Evolutionary conservation across 2,329 filamentous ascomycete genomes (phyloP), one percentile per base, ranked within the genome.

Genomic region (Endothia cerciana): DNA sequence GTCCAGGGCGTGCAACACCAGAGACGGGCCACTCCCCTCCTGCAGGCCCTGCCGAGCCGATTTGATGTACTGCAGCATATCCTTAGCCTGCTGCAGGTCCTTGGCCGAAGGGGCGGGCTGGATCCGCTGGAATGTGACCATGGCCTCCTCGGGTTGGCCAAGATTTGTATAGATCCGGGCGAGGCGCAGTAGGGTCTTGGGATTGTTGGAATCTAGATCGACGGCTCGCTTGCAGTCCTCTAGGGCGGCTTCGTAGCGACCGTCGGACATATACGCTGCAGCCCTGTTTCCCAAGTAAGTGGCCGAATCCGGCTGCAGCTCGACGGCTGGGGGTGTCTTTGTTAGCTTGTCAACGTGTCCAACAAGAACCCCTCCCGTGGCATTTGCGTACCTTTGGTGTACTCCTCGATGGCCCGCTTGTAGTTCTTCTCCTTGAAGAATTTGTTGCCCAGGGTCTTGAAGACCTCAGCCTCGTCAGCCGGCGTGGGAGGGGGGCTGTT

Each of bases 391-490:
- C 94, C 94, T 87, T 97, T 97, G 72, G 91, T 92, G 78, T 98
- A 99, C 78, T 97, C 93, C 71, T 91, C 87, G 76, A 98, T 94
- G 30, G 95, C 94, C 75, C 91, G 90, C 68, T 84, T 81, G 77
- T 94, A 99, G 74, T 97, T 92, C 76, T 91, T 92, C 70, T 94
- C 92, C 82, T 97, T 98, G 86, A 97, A 99, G 75, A 92, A 94
- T 74, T 95, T 95, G 82, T 99, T 99, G 66, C 95, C 95, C 2
- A 92, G 88, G 72, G 91, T 87, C 83, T 99, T 99, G 86, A 90
- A 97, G 15, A 88, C 85, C 80, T 99, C 95, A 33, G 94, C 93
- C 75, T 97, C 92, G 63, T 94, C 91, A 51, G 80, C 78, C 30
- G 82, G 77, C 43, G 79, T 83, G 55, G 83, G 80, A 60, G 81